Conservation (phyloP, 2,329 filamentous ascomycete species). For the Pseudogymnoascus pannorum region DNA sequence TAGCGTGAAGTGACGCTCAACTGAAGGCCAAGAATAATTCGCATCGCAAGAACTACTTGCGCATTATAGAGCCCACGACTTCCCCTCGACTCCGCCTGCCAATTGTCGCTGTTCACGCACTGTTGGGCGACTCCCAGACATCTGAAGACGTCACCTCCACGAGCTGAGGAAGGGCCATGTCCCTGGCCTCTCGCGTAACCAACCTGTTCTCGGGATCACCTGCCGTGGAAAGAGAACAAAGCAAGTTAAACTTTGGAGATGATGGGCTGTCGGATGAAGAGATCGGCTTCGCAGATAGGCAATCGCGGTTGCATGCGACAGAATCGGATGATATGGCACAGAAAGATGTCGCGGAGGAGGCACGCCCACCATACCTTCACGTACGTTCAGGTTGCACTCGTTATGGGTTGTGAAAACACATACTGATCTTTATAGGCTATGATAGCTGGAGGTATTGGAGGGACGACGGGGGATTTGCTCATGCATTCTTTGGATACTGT, state of each 20-base stretch:
- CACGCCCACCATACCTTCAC: slow-evolving; percentile 56
- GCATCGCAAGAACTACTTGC: not conserved
- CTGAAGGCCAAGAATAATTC: slow-evolving; percentile 10
- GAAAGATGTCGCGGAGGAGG: slow-evolving; percentile 38
- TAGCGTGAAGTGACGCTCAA: slow-evolving; percentile 9
- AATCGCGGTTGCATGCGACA: slow-evolving; percentile 20
- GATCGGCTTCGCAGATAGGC: slow-evolving; percentile 27
- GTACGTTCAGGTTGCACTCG: slow-evolving; percentile 37
- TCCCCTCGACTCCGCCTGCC: not conserved
- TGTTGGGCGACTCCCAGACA: not conserved
- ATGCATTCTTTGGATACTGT: slow-evolving; percentile 99
- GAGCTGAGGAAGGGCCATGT: slow-evolving; percentile 41
- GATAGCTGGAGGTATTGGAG: slow-evolving; percentile 89
- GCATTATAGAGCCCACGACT: slow-evolving; percentile 4
- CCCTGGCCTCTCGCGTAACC: slow-evolving; percentile 47
- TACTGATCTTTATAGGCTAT: slow-evolving; percentile 58
- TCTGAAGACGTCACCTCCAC: slow-evolving; percentile 11
- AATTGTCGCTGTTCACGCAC: slow-evolving; percentile 3
- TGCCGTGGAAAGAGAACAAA: slow-evolving; percentile 18
- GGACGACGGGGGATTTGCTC: slow-evolving; percentile 88
- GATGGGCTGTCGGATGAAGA: slow-evolving; percentile 30
- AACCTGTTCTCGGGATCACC: slow-evolving; percentile 41
- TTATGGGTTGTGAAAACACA: slow-evolving; percentile 11
- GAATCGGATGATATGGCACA: slow-evolving; percentile 24
- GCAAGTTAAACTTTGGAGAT: slow-evolving; percentile 29